phyloP scores from a whole-genome alignment of 257 asterid genomes.

The Ballota nigra region DNA sequence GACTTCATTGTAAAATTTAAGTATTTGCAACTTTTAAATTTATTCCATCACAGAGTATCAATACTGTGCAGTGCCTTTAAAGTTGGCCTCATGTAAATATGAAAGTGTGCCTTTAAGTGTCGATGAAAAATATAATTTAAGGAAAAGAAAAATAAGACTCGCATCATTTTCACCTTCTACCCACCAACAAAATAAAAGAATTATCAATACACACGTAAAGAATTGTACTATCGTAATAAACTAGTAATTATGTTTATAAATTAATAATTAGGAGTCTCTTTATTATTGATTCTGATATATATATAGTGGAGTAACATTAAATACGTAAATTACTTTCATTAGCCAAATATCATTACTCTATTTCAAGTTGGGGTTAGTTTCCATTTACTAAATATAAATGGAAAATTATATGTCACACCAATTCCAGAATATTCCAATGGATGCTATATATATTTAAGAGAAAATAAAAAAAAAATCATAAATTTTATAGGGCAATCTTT shows the following conservation, averaged over 20 bases:
- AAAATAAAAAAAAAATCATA: too few species aligned
- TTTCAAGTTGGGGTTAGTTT: not conserved
- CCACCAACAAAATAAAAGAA: conserved; percentile 22
- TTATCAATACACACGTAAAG: not conserved
- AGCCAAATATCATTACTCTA: not conserved
- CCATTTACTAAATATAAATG: not conserved
- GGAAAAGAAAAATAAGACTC: not conserved
- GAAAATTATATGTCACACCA: not conserved
- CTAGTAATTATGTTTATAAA: not conserved
- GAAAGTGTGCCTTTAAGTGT: not conserved
- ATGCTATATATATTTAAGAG: too few species aligned
- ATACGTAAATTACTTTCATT: not conserved
- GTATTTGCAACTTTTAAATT: too few species aligned
- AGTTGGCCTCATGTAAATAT: not conserved
- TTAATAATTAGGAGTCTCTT: not conserved
- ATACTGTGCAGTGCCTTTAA: not conserved
- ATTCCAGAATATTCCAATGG: too few species aligned
- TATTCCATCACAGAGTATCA: not conserved
- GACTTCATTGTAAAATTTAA: not conserved
- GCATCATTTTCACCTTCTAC: conserved; percentile 13
- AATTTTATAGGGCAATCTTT: too few species aligned
- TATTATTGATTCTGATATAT: too few species aligned
- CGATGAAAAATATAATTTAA: not conserved
- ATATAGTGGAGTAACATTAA: too few species aligned
- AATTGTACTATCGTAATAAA: conserved; percentile 13